Base-by-base conservation (phyloP, 169 alveolate species). In the Toxoplasma gondii region DNA sequence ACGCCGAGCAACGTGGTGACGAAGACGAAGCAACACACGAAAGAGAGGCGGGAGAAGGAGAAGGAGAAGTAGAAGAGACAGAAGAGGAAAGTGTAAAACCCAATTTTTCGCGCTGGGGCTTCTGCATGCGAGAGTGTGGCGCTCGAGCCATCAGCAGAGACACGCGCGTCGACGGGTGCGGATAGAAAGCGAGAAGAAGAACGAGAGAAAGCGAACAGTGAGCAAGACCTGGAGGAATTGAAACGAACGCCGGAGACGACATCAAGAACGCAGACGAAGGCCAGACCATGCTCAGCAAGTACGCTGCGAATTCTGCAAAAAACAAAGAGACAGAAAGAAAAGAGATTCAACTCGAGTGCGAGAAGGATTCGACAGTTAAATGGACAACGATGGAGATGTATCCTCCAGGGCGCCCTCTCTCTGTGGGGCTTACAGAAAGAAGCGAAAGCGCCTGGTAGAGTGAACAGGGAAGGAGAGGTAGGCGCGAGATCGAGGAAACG, bases 151-250 rank as follows among this genome's bases (percentile, higher is more conserved):
- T 9, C 7, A 64, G 74, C 74, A 78, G 86, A 27, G 86, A n/a
- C 7, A 38, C 43, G 45, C 86, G 86, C 45, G 86, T 78, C 39
- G 44, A 2, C 53, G 53, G 90, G 39, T 82, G 90, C 19, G 90
- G 90, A 31, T 82, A 82, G 90, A 82, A 43, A 29, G 90, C 38
- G 39, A 82, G 67, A 10, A 82, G 90, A 10, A 82, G 90, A 29
- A 43, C 53, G 38, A 41, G 34, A 41, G 90, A 38, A 16, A 82
- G 64, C 9, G 90, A 12, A 67, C 90, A 82, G 67, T 43, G 64
- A 0, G 90, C 54, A 7, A 82, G 67, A 36, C 54, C 67, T 24
- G 90, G 90, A 1, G 90, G 90, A 24, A 82, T 41, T 9, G 34
- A 10, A 12, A 82, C 69, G 39, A 82, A 82, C 69, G 90, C 10